These are phyloP conservation scores for Cyclotella kingstonii DNA, from an alignment of 108 stramenopile species.

Conservation along the genomic window DNA sequence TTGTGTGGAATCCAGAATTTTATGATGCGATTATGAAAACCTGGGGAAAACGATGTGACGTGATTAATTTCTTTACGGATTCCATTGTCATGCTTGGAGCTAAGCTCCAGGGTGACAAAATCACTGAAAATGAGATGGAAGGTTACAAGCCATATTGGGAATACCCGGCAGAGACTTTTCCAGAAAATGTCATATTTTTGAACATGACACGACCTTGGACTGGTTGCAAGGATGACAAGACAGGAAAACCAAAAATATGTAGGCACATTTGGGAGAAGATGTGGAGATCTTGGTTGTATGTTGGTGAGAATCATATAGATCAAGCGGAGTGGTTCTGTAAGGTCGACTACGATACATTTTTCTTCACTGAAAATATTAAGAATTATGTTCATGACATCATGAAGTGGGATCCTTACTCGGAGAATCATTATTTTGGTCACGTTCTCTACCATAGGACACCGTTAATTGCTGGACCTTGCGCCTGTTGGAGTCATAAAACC, in stretches of 20 bases:
- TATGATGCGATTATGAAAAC: conserved; percentile 28
- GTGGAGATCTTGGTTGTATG: conserved; percentile 34
- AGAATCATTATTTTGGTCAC: conserved; percentile 46
- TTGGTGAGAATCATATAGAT: conserved; percentile 16
- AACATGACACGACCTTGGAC: conserved; percentile 33
- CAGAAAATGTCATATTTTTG: conserved; percentile 20
- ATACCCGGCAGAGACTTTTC: conserved; percentile 21
- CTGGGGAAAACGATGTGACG: conserved; percentile 34
- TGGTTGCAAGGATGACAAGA: conserved; percentile 1
- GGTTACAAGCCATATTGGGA: conserved; percentile 7
- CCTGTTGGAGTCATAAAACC: conserved; percentile 37
- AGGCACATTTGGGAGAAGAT: conserved; percentile 45
- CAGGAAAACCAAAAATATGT: conserved; percentile 12
- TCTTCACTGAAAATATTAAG: conserved; percentile 38
- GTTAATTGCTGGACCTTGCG: conserved; percentile 18
- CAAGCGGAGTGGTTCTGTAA: conserved; percentile 43
- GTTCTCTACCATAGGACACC: conserved; percentile 13
- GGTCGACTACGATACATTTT: conserved; percentile 35
- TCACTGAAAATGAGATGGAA: not conserved
- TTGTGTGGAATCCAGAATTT: conserved; percentile 6
- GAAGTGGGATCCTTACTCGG: conserved; percentile 15
- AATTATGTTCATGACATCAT: conserved; percentile 26
- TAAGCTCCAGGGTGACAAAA: not conserved
- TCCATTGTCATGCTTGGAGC: conserved; percentile 6
- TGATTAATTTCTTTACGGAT: conserved; percentile 34